phyloP scores from a whole-genome alignment of 495 filamentous ascomycete species.

The Hyaloscypha bicolor region DNA sequence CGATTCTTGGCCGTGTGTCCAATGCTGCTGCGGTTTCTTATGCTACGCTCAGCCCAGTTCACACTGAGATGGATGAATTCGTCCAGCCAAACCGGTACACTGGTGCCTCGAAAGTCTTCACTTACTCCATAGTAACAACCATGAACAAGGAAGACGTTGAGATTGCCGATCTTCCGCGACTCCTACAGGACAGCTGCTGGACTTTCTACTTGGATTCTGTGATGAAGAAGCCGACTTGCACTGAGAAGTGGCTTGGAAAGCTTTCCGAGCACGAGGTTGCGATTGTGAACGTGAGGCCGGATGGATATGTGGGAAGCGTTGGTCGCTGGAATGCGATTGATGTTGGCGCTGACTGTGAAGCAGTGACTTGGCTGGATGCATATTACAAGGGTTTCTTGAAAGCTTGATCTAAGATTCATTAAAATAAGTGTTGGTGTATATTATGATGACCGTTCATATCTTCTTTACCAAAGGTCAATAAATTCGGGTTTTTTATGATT shows the following conservation, averaged over 20 bases:
- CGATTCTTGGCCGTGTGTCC: conserved; percentile 51
- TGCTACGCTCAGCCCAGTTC: conserved; percentile 47
- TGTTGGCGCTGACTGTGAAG: conserved; percentile 31
- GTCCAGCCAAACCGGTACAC: conserved; percentile 63
- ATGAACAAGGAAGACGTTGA: conserved; percentile 60
- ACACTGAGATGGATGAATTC: conserved; percentile 56
- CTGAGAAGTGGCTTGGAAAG: conserved; percentile 57
- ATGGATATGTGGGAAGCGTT: conserved; percentile 67
- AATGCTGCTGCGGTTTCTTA: conserved; percentile 54
- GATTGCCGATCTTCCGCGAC: conserved; percentile 57
- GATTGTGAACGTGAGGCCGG: conserved; percentile 64
- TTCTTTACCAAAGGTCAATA: neutral
- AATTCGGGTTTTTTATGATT: neutral
- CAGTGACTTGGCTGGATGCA: conserved; percentile 45
- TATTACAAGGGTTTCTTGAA: conserved; percentile 47
- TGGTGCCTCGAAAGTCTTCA: conserved; percentile 58
- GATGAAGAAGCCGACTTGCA: conserved; percentile 46
- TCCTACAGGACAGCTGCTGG: conserved; percentile 64
- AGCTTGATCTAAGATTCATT: conserved; percentile 4
- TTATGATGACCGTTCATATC: neutral
- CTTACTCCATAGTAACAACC: conserved; percentile 58
- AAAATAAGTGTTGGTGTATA: neutral
- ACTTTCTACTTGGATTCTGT: conserved; percentile 67
- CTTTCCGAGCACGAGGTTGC: conserved; percentile 52
- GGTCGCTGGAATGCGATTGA: conserved; percentile 48